These are phyloP conservation scores for Citrus maxima DNA, from an alignment of 345 rosid species.

Conservation along the genomic window DNA sequence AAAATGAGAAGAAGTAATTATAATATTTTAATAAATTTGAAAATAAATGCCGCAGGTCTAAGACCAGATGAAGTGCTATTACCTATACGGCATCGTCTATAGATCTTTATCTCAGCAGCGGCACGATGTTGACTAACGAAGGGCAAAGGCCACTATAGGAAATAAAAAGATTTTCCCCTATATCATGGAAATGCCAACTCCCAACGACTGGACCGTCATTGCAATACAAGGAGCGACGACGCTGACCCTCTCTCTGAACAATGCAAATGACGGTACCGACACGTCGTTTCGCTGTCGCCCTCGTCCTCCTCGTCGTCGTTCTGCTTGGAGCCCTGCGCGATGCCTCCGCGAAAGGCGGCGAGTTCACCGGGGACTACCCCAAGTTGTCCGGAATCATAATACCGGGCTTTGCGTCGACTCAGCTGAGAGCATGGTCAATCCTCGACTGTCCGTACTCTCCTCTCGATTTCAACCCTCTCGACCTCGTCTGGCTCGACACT, in stretches of 20 bases:
- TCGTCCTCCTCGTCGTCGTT: constrained; percentile 6
- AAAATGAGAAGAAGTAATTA: too few species aligned
- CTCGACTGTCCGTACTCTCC: constrained; percentile 97
- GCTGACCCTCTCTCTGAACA: not conserved
- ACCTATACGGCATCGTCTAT: not conserved
- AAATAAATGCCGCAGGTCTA: not conserved
- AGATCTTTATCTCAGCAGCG: too few species aligned
- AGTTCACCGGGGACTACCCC: constrained; percentile 56
- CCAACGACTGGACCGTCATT: too few species aligned
- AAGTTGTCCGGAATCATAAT: constrained; percentile 92
- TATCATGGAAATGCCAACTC: too few species aligned
- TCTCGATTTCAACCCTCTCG: constrained; percentile 97
- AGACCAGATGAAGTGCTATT: not conserved
- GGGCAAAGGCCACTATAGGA: not conserved
- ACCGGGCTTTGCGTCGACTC: constrained; percentile 97
- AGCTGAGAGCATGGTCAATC: constrained; percentile 96
- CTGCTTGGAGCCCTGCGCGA: constrained; percentile 8
- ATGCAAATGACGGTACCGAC: constrained; percentile 25
- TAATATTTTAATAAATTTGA: too few species aligned
- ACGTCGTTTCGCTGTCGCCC: constrained; percentile 15
- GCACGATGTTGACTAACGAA: not conserved
- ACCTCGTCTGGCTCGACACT: constrained; percentile 95
- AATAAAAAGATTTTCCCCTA: not conserved
- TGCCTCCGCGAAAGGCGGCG: constrained; percentile 29
- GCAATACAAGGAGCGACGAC: not conserved